phyloP scores from a whole-genome alignment of 148 eudicot genomes.

The Cornus suecica region DNA sequence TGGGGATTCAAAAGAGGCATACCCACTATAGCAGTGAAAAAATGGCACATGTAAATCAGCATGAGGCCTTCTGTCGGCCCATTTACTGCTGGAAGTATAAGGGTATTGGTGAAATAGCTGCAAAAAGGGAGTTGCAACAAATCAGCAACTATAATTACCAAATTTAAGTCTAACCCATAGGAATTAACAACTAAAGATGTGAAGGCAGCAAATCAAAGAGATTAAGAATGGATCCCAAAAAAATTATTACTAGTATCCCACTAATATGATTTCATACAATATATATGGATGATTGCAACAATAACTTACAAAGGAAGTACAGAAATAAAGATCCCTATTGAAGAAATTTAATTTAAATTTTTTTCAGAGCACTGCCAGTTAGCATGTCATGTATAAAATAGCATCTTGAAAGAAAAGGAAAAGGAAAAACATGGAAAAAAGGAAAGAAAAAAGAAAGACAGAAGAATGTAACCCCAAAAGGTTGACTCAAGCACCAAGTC shows the following conservation, averaged over 20 bases:
- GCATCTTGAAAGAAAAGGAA: background rate
- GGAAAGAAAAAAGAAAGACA: too few species aligned
- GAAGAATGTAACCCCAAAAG: too few species aligned
- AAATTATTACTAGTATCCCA: background rate
- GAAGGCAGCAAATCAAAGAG: background rate
- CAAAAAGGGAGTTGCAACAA: slow-evolving; percentile 5
- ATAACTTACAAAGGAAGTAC: background rate
- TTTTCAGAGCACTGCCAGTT: background rate
- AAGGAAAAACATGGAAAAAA: too few species aligned
- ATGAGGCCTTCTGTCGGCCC: slow-evolving; percentile 98
- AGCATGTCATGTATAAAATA: background rate
- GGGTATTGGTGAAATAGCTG: slow-evolving; percentile 97
- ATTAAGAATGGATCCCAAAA: background rate
- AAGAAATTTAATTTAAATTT: background rate
- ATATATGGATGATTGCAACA: background rate
- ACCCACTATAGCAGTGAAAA: slow-evolving; percentile 89
- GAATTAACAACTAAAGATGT: background rate
- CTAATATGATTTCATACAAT: background rate
- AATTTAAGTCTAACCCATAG: background rate
- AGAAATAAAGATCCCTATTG: background rate
- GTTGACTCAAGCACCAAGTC: too few species aligned
- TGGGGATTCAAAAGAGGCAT: slow-evolving; percentile 15
- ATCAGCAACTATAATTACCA: background rate
- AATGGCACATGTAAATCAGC: slow-evolving; percentile 78
- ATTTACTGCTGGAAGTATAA: slow-evolving; percentile 86